A percentile compares a stretch with the other conserved stretches of the same genome.
Conservation (phyloP, 768 basidiomycete genomes). For the Neoboletus brunneissimus region DNA sequence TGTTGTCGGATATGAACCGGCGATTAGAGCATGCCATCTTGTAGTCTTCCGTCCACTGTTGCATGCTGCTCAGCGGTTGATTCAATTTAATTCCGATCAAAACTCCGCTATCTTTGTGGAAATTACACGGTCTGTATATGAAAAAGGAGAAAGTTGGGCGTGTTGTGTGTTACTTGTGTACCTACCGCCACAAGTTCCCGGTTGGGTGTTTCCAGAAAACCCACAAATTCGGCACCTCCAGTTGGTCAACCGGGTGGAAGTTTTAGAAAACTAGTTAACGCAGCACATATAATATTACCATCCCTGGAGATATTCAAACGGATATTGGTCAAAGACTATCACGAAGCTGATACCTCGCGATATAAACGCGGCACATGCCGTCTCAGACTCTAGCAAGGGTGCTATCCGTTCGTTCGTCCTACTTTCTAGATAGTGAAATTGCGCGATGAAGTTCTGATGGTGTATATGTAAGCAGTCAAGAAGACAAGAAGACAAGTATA, state of each 20-base stretch:
- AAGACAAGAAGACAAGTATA: constrained; percentile 16
- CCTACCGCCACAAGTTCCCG: neutral
- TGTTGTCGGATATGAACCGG: no score
- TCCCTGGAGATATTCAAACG: neutral
- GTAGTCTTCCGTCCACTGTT: no score
- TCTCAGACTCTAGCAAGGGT: constrained; percentile 2
- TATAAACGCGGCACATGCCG: constrained; percentile 1
- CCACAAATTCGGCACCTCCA: neutral
- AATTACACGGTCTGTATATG: no score
- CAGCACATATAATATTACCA: constrained; percentile 1
- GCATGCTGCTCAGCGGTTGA: no score
- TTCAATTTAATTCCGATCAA: neutral
- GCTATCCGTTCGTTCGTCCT: constrained; percentile 4
- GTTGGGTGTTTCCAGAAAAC: neutral
- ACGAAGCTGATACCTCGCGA: constrained; percentile 4
- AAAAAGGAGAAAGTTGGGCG: neutral
- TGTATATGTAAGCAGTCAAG: constrained; percentile 11
- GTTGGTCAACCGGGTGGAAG: neutral
- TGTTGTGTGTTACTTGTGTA: neutral
- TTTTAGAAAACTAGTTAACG: constrained; percentile 1
- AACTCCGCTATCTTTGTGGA: neutral
- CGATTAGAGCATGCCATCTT: no score
- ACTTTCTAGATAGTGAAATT: constrained; percentile 5
- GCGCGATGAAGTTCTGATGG: constrained; percentile 6
- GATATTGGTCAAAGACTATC: constrained; percentile 3